Base-by-base conservation (phyloP, 352 stramenopile species). In the Phytophthora pini region DNA sequence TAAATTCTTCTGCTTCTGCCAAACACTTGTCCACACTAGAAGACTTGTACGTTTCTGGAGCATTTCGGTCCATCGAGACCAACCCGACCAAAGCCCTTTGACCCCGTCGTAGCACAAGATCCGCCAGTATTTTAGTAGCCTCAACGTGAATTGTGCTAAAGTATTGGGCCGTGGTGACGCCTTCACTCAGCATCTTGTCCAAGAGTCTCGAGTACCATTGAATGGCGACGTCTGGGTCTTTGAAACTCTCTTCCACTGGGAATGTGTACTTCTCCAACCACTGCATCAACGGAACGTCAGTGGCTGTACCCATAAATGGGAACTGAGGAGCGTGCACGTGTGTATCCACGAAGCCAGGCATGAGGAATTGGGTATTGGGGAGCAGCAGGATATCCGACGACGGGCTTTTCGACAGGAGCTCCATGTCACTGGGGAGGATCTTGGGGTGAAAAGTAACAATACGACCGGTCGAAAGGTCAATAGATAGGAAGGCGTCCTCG, bases 301-400 rank as follows among this genome's bases (percentile, higher is more conserved):
- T 97, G 48, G 82, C 92, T 34, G 91, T 98, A 50, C 93, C 93
- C n/a, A 80, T 84, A 61, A 83, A 98, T 10, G 76, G 73, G 61
- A 95, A 97, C 74, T 98, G 93, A 7, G 93, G 88, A n/a, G 93
- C 93, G 67, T 98, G 93, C 44, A 95, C 84, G 70, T 98, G 93
- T 11, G 83, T 89, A 77, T 98, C 93, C 46, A 98, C 63, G 62
- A 98, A 95, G 50, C 93, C 93, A 15, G 93, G 93, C 56, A 96
- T 71, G 22, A 98, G 69, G 39, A 98, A 84, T 61, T 94, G 70
- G 22, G 72, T 50, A 22, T 41, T 22, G 9, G 11, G 1, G 0
- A 89, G 69, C 38, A 52, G 31, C 20, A 86, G 61, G 5, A 60
- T 11, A 4, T 43, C 46, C 1, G 51, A 59, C 4, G 22, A 32